Percentiles rank a stretch among this genome's conserved stretches.
Conservation (phyloP, 2,329 filamentous ascomycete species). For the Didymella sp. region DNA sequence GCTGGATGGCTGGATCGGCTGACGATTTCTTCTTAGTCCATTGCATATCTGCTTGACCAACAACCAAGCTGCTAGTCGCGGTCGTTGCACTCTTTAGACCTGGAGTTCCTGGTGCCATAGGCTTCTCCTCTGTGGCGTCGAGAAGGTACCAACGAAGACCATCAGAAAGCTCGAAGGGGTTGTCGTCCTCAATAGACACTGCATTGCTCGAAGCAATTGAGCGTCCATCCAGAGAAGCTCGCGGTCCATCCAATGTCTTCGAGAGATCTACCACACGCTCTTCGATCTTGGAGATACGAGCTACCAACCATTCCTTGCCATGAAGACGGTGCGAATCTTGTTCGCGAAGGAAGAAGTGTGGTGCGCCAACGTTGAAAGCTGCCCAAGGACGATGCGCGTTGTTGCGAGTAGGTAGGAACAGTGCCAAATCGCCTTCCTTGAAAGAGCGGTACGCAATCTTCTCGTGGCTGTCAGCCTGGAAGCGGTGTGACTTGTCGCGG, state of each 20-base stretch:
- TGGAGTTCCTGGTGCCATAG: constrained; percentile 85
- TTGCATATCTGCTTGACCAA: constrained; percentile 74
- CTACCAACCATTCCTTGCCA: constrained; percentile 93
- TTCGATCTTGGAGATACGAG: constrained; percentile 88
- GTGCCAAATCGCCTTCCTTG: constrained; percentile 91
- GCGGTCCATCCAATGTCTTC: constrained; percentile 68
- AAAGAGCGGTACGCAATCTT: constrained; percentile 97
- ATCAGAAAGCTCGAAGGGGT: constrained; percentile 95
- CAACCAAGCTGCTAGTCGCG: constrained; percentile 84
- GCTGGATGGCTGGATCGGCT: constrained; percentile 58
- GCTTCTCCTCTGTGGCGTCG: constrained; percentile 91
- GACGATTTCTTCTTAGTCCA: constrained; percentile 53
- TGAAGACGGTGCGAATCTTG: constrained; percentile 86
- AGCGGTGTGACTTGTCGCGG: constrained; percentile 80
- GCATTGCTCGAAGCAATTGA: constrained; percentile 61
- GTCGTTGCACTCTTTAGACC: constrained; percentile 85
- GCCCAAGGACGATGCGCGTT: constrained; percentile 96
- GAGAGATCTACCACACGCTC: constrained; percentile 93
- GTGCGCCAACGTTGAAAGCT: constrained; percentile 96
- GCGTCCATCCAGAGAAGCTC: constrained; percentile 53
- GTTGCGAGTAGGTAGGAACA: constrained; percentile 94
- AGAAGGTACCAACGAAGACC: constrained; percentile 96
- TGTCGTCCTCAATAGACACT: constrained; percentile 78
- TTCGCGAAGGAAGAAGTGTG: constrained; percentile 95
- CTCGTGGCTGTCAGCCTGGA: constrained; percentile 86